Conservation (phyloP, 768 basidiomycete genomes). For the Boletus subcaerulescens region DNA sequence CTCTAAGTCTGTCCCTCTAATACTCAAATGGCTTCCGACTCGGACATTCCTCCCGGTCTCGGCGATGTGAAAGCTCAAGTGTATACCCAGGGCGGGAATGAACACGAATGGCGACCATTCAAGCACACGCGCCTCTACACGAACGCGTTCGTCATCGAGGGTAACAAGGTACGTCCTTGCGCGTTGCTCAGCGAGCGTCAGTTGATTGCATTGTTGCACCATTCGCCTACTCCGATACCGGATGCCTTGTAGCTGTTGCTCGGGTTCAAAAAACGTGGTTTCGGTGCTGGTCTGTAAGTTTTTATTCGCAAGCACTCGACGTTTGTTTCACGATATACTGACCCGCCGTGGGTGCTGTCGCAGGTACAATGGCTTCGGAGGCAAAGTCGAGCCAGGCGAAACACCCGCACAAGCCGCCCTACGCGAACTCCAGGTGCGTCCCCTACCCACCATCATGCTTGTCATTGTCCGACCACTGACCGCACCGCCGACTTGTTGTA, state of each 20-base stretch:
- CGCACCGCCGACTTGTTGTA: no score
- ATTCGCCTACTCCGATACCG: background rate
- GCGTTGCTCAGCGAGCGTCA: no score
- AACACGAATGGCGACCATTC: constrained; percentile 46
- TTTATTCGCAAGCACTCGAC: no score
- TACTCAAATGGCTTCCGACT: constrained; percentile 9
- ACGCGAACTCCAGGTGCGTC: constrained; percentile 64
- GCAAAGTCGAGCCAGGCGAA: constrained; percentile 79
- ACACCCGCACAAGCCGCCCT: constrained; percentile 63
- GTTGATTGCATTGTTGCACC: no score
- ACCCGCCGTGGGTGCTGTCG: background rate
- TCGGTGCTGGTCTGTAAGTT: constrained; percentile 59
- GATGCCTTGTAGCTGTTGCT: constrained; percentile 61
- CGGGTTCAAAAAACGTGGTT: constrained; percentile 78
- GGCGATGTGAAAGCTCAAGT: constrained; percentile 23
- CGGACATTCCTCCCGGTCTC: constrained; percentile 42
- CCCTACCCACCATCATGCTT: no score
- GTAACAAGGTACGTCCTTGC: constrained; percentile 39
- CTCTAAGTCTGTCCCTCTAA: no score
- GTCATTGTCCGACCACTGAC: no score
- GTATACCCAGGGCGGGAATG: constrained; percentile 40
- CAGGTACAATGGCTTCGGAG: constrained; percentile 89
- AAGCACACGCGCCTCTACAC: constrained; percentile 52
- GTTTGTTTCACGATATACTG: background rate
- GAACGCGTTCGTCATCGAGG: constrained; percentile 64